phyloP scores from a whole-genome alignment of 805 yeast genomes.

The Lachancea thermotolerans region DNA sequence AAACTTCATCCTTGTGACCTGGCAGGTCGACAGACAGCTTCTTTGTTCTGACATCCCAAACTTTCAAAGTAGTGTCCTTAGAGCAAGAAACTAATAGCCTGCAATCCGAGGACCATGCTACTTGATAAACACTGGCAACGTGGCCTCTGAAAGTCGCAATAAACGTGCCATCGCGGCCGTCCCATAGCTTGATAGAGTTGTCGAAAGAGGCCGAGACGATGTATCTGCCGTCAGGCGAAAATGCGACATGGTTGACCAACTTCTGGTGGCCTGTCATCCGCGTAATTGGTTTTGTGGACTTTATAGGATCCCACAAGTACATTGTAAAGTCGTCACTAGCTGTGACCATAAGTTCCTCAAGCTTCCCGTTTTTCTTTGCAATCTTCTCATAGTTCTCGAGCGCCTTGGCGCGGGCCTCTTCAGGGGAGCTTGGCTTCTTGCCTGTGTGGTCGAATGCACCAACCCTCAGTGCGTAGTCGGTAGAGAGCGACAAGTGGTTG shows the following conservation, averaged over 20 bases:
- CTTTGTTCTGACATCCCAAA: slow-evolving; percentile 88
- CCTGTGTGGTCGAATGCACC: slow-evolving; percentile 84
- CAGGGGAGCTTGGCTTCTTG: slow-evolving; percentile 36
- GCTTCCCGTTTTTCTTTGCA: slow-evolving; percentile 45
- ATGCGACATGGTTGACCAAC: slow-evolving; percentile 89
- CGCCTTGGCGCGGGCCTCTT: slow-evolving; percentile 44
- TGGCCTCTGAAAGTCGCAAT: slow-evolving; percentile 90
- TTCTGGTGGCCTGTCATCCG: slow-evolving; percentile 98
- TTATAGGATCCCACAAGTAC: slow-evolving; percentile 93
- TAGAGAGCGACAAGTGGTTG: slow-evolving; percentile 84
- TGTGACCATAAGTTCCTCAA: slow-evolving; percentile 85
- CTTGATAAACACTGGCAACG: slow-evolving; percentile 95
- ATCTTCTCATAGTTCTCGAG: slow-evolving; percentile 49
- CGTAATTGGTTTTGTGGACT: slow-evolving; percentile 72
- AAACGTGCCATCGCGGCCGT: slow-evolving; percentile 86
- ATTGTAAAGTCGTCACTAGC: slow-evolving; percentile 97
- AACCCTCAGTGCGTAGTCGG: slow-evolving; percentile 78
- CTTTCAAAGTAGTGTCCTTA: slow-evolving; percentile 91
- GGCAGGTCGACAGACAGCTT: slow-evolving; percentile 86
- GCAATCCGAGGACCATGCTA: slow-evolving; percentile 96
- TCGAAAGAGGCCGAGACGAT: slow-evolving; percentile 93
- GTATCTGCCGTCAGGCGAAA: slow-evolving; percentile 90
- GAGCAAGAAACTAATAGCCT: slow-evolving; percentile 87
- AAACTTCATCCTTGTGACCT: slow-evolving; percentile 93
- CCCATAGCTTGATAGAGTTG: slow-evolving; percentile 94